A percentile compares a stretch with the other conserved stretches of the same genome.
Conservation (phyloP, 2,329 filamentous ascomycete species). For the Neospermospora avenae region DNA sequence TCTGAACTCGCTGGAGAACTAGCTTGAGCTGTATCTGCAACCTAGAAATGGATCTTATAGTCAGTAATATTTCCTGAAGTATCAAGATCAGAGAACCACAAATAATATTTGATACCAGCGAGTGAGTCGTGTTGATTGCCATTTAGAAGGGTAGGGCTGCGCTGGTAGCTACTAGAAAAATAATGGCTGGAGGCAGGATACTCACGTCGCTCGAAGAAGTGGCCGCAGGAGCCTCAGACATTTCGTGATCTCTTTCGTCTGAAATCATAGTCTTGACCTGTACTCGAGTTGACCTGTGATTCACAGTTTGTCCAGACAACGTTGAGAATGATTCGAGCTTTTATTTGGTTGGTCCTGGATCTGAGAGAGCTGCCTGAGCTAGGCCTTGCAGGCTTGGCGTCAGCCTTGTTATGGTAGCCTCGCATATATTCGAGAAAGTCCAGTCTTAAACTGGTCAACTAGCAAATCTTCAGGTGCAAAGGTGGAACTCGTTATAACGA, state of each 20-base stretch:
- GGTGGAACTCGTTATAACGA: too few relatives aligned
- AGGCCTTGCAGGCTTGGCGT: not conserved
- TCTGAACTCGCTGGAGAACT: not conserved
- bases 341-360: not conserved
- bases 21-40: not conserved
- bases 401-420: not conserved
- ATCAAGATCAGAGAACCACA: not conserved
- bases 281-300: not conserved
- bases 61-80: not conserved
- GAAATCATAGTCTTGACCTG: not conserved
- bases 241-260: conserved; percentile 2
- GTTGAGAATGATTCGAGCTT: not conserved
- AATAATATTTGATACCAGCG: not conserved
- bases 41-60: not conserved
- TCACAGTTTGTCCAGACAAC: not conserved
- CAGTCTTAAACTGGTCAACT: too few relatives aligned
- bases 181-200: not conserved
- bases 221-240: not conserved
- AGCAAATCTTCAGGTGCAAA: not conserved
- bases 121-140: too few relatives aligned
- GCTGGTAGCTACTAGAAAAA: not conserved
- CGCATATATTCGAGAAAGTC: not conserved
- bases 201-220: not conserved
- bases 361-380: not conserved
- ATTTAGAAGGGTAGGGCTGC: too few relatives aligned